These are phyloP conservation scores for Pterulicium gracile DNA, from an alignment of 1,284 basidiomycete genomes.

Conservation along the genomic window DNA sequence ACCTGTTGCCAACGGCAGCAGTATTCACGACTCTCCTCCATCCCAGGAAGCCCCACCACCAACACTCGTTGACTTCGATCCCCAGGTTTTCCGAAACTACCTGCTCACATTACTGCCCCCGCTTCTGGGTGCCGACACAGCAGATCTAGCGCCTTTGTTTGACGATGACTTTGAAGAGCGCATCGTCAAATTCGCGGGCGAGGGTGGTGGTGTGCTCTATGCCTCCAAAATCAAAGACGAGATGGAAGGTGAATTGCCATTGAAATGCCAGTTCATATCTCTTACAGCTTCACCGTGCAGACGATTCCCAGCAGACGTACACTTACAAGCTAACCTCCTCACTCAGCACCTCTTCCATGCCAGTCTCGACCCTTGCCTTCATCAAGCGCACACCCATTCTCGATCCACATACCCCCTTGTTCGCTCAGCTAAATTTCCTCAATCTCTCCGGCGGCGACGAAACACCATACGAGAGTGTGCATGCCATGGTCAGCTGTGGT, in stretches of 20 bases:
- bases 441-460: constrained; percentile 89
- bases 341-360: constrained; percentile 76
- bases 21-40: background rate
- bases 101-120: constrained; percentile 64
- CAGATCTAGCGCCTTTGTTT: constrained; percentile 60
- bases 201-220: constrained; percentile 65
- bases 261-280: constrained; percentile 4
- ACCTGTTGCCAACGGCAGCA: background rate
- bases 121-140: constrained; percentile 51
- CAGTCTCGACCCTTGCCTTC: constrained; percentile 69
- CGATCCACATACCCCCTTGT: constrained; percentile 70
- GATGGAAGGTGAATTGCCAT: constrained; percentile 41
- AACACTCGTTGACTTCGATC: constrained; percentile 36
- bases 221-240: constrained; percentile 70
- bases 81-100: constrained; percentile 54
- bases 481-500: constrained; percentile 92
- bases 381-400: constrained; percentile 87
- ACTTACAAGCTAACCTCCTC: constrained; percentile 65
- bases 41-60: constrained; percentile 6
- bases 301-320: constrained; percentile 51
- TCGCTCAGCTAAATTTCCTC: constrained; percentile 84
- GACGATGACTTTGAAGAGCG: constrained; percentile 68
- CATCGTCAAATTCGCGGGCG: constrained; percentile 61
- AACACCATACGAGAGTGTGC: constrained; percentile 91
- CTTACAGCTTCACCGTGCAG: constrained; percentile 20